Evolutionary conservation across 163 green algal species (phyloP).

Genomic region (Scenedesmus sp.): DNA sequence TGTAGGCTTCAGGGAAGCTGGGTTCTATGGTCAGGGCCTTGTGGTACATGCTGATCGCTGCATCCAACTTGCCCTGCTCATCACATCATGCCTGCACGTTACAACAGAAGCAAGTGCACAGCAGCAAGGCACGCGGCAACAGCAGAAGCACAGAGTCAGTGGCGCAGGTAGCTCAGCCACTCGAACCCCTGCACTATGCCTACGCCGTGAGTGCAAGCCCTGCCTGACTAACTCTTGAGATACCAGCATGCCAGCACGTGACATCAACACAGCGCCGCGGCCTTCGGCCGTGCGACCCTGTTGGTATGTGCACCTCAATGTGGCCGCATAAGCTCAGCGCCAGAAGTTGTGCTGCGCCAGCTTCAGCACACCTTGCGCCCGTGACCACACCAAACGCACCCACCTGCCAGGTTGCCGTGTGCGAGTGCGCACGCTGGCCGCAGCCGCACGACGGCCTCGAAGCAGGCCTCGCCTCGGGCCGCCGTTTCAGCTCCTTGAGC

Average conservation of each 20-base stretch:
- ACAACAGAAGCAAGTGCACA: not conserved
- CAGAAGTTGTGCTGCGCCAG: too few species aligned
- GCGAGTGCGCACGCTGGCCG: slow-evolving; percentile 76
- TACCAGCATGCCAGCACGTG: too few species aligned
- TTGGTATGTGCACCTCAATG: too few species aligned
- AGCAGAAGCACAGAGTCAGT: not conserved
- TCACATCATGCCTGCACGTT: slow-evolving; percentile 71
- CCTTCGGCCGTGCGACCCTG: too few species aligned
- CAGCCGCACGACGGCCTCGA: slow-evolving; percentile 74
- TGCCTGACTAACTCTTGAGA: too few species aligned
- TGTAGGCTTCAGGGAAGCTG: slow-evolving; percentile 86
- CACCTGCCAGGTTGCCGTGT: slow-evolving; percentile 79
- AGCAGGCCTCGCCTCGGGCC: slow-evolving; percentile 75
- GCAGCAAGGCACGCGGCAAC: not conserved
- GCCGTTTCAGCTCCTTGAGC: slow-evolving; percentile 75
- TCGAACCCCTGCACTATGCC: too few species aligned
- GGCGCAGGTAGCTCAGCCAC: not conserved
- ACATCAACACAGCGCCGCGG: too few species aligned
- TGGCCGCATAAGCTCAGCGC: too few species aligned
- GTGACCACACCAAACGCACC: too few species aligned
- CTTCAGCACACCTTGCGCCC: too few species aligned
- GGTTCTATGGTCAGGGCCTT: slow-evolving; percentile 76
- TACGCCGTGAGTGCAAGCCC: too few species aligned
- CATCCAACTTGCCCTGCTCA: slow-evolving; percentile 78
- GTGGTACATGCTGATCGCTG: slow-evolving; percentile 75